These are phyloP conservation scores for Gynostemma pentaphyllum DNA, from an alignment of 306 rosid genomes.

Conservation along the genomic window DNA sequence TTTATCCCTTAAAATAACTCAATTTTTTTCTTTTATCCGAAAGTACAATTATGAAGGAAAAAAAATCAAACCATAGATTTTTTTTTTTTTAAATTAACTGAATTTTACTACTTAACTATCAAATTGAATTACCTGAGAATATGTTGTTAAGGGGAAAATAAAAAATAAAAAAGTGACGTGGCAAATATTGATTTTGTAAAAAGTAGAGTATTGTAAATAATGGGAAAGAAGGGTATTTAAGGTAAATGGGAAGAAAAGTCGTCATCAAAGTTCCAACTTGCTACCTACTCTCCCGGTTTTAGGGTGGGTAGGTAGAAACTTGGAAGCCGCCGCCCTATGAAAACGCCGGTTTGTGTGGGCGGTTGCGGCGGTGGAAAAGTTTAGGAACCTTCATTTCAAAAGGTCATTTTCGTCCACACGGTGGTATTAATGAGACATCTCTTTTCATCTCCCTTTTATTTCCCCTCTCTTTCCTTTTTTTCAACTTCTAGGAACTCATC, in stretches of 20 bases:
- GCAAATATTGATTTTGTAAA: not conserved
- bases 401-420: not conserved
- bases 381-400: not conserved
- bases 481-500: not conserved
- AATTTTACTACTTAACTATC: too few relatives aligned
- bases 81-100: too few relatives aligned
- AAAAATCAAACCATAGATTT: too few relatives aligned
- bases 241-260: not conserved
- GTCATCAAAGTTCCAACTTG: not conserved
- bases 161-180: not conserved
- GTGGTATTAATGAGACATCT: not conserved
- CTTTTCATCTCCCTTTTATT: not conserved
- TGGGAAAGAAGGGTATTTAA: not conserved
- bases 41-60: too few relatives aligned
- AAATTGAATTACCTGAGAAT: too few relatives aligned
- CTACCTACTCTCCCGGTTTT: conserved; percentile 3
- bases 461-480: not conserved
- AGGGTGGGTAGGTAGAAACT: not conserved
- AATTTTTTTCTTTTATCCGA: too few relatives aligned
- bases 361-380: conserved; percentile 36
- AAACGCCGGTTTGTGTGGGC: conserved; percentile 53
- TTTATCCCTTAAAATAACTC: too few relatives aligned
- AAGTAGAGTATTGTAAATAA: not conserved
- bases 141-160: too few relatives aligned
- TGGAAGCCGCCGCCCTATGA: conserved; percentile 9